Evolutionary conservation across 177 flowering plant species (phyloP).

Genomic region (Vitis hybrid): DNA sequence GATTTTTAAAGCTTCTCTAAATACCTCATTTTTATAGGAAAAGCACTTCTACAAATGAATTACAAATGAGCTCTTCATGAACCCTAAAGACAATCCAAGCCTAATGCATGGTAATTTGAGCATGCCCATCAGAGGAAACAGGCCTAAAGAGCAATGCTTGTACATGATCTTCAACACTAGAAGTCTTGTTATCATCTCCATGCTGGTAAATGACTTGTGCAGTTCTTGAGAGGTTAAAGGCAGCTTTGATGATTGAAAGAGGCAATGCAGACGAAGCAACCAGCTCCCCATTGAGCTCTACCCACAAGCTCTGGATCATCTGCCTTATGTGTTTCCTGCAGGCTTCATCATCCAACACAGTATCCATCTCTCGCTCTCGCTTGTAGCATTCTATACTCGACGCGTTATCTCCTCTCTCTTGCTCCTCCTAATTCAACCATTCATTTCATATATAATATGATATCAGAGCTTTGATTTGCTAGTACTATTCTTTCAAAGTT

Average conservation of each 20-base stretch:
- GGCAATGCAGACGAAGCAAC: slow-evolving; percentile 13
- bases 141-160: slow-evolving; percentile 19
- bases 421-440: too few species aligned
- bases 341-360: slow-evolving; percentile 7
- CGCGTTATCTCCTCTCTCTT: too few species aligned
- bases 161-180: slow-evolving; percentile 21
- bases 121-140: neutral
- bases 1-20: too few species aligned
- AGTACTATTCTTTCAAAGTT: too few species aligned
- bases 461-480: too few species aligned
- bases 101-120: neutral
- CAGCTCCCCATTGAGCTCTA: slow-evolving; percentile 23
- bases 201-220: slow-evolving; percentile 29
- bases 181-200: slow-evolving; percentile 18
- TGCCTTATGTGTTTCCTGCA: slow-evolving; percentile 9
- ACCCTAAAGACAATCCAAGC: neutral
- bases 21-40: too few species aligned
- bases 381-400: slow-evolving; percentile 22
- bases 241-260: slow-evolving; percentile 16
- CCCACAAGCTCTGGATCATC: slow-evolving; percentile 22
- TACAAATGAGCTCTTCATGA: too few species aligned
- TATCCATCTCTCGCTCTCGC: slow-evolving; percentile 14
- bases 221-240: slow-evolving; percentile 27
- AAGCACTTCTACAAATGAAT: too few species aligned
- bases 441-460: too few species aligned